These are phyloP conservation scores for Paecilomyces fulvus DNA, from an alignment of 2,329 filamentous ascomycete species.

Conservation along the genomic window DNA sequence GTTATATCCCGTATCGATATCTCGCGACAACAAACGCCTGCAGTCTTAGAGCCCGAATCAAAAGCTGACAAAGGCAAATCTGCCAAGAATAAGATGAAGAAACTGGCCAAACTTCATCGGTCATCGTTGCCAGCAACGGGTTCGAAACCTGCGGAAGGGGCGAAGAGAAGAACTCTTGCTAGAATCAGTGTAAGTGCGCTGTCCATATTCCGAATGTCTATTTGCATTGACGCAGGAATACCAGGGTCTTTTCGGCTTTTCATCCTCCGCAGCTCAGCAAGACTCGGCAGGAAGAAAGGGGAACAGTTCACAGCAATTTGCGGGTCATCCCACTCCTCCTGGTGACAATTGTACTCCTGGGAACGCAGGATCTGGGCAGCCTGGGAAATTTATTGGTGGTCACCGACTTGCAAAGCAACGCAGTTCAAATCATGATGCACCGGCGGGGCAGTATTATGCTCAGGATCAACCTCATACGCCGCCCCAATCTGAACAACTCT, in stretches of 20 bases:
- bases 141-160: conserved; percentile 8
- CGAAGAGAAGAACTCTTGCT: conserved; percentile 8
- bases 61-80: conserved; percentile 9
- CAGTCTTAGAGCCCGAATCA: conserved; percentile 3
- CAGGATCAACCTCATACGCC: neutral
- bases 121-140: conserved; percentile 16
- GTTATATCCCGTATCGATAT: conserved; percentile 5
- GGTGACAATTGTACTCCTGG: conserved; percentile 3
- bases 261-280: conserved; percentile 1
- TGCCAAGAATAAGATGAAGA: conserved; percentile 19
- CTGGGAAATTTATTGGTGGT: neutral
- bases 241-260: conserved; percentile 12
- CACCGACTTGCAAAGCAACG: neutral
- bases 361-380: neutral
- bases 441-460: neutral
- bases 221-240: neutral
- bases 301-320: conserved; percentile 1
- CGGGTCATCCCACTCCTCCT: conserved; percentile 6
- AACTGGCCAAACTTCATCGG: conserved; percentile 18
- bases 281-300: neutral
- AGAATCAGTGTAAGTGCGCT: conserved; percentile 10
- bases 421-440: neutral
- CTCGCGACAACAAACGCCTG: conserved; percentile 1
- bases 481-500: neutral
- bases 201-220: neutral